A percentile compares a stretch with the other conserved stretches of the same genome.
Evolutionary conservation across 2,329 filamentous ascomycete genomes (phyloP).

Genomic region (Alternaria infectoria): DNA sequence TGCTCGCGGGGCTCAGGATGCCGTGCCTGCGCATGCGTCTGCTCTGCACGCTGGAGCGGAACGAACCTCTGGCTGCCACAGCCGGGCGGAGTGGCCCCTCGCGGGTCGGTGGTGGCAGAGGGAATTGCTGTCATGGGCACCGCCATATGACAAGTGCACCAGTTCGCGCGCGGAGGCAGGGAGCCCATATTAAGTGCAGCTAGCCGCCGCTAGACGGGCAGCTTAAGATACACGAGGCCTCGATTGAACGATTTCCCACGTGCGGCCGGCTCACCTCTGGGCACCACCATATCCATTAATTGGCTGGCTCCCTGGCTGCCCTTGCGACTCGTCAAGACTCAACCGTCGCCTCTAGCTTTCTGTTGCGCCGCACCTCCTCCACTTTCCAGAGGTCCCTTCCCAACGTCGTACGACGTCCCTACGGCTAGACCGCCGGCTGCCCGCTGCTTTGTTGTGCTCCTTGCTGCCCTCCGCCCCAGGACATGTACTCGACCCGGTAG

Average conservation of each 20-base stretch:
- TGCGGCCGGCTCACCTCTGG: slow-evolving; percentile 37
- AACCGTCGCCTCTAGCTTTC: slow-evolving; percentile 26
- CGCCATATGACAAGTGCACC: slow-evolving; percentile 23
- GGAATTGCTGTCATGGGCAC: slow-evolving; percentile 8
- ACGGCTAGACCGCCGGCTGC: slow-evolving; percentile 36
- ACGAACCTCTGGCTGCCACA: background rate
- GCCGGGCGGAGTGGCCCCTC: background rate
- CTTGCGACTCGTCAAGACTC: slow-evolving; percentile 8
- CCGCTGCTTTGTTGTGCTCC: slow-evolving; percentile 29
- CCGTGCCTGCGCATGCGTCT: slow-evolving; percentile 4
- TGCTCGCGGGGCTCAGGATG: background rate
- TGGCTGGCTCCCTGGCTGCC: slow-evolving; percentile 32
- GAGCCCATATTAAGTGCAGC: slow-evolving; percentile 41
- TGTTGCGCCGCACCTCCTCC: slow-evolving; percentile 26
- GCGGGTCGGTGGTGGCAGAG: background rate
- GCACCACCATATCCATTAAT: slow-evolving; percentile 35
- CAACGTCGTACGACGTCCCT: slow-evolving; percentile 29
- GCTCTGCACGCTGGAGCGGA: slow-evolving; percentile 9
- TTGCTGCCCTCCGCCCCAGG: slow-evolving; percentile 20
- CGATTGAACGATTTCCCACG: slow-evolving; percentile 50
- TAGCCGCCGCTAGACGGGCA: slow-evolving; percentile 45
- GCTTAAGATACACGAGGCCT: slow-evolving; percentile 47
- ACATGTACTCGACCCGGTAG: slow-evolving; percentile 28
- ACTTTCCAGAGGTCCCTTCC: slow-evolving; percentile 27
- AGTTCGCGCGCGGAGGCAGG: slow-evolving; percentile 31